These are phyloP conservation scores for Cyberlindnera galapagoensis DNA, from an alignment of 805 yeast species.

Conservation along the genomic window DNA sequence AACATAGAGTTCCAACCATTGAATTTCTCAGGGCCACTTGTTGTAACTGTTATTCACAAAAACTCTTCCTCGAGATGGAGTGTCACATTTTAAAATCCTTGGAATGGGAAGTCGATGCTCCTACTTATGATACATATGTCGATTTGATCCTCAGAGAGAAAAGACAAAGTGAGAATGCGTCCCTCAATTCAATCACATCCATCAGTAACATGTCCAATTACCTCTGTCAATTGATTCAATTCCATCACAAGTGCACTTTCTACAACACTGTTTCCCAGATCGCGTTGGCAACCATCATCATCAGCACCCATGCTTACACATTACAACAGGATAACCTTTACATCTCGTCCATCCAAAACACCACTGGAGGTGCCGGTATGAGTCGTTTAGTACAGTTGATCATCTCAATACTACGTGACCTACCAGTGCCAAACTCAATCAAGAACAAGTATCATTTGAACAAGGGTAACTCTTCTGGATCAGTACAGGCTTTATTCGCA, in stretches of 20 bases:
- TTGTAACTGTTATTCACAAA: constrained; percentile 49
- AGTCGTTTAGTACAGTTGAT: constrained; percentile 19
- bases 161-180: background rate
- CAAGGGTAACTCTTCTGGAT: constrained; percentile 11
- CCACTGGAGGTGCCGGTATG: constrained; percentile 18
- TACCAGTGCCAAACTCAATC: constrained; percentile 34
- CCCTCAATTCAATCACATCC: constrained; percentile 25
- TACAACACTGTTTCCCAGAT: constrained; percentile 39
- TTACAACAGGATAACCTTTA: constrained; percentile 16
- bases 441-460: constrained; percentile 39
- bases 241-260: constrained; percentile 52
- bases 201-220: constrained; percentile 52
- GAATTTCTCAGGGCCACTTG: constrained; percentile 48
- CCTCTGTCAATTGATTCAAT: constrained; percentile 60
- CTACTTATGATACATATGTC: constrained; percentile 58
- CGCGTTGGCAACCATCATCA: constrained; percentile 44
- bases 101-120: constrained; percentile 56
- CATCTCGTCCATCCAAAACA: constrained; percentile 12
- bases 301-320: constrained; percentile 40
- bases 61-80: constrained; percentile 61
- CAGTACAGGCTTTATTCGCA: constrained; percentile 9
- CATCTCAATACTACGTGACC: constrained; percentile 13
- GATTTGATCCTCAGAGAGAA: constrained; percentile 44
- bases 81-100: constrained; percentile 55
- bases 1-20: constrained; percentile 54